Conservation (phyloP, 192 early-diverging fungal species). For the Coemansia aciculifera region DNA sequence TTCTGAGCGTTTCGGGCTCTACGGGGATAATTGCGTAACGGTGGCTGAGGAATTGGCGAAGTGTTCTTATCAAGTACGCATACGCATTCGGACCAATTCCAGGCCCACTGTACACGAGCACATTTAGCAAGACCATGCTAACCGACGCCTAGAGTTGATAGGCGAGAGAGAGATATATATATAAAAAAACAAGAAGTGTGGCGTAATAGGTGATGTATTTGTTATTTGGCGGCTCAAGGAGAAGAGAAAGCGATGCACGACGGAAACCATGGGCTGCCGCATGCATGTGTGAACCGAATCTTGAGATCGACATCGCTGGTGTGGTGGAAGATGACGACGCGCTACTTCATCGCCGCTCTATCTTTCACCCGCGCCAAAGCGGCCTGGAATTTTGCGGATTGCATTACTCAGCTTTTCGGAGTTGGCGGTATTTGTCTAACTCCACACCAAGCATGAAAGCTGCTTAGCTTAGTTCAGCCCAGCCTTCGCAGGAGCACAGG, state of each 20-base stretch:
- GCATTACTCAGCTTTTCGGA: background rate
- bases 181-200: background rate
- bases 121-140: constrained; percentile 43
- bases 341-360: background rate
- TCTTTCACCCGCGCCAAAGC: background rate
- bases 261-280: background rate
- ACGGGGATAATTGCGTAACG: constrained; percentile 89
- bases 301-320: background rate
- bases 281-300: background rate
- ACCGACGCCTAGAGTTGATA: no score
- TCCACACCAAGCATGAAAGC: background rate
- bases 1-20: constrained; percentile 65
- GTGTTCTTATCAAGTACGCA: constrained; percentile 55
- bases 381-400: background rate
- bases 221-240: background rate
- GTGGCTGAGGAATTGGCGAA: constrained; percentile 74
- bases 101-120: constrained; percentile 54
- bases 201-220: background rate
- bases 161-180: background rate
- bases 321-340: constrained; percentile 1
- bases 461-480: background rate
- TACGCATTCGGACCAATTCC: constrained; percentile 42
- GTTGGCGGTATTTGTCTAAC: background rate
- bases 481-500: background rate
- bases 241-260: background rate